Base-by-base conservation (phyloP, 2,329 filamentous ascomycete genomes). In the Penicillium olsonii region DNA sequence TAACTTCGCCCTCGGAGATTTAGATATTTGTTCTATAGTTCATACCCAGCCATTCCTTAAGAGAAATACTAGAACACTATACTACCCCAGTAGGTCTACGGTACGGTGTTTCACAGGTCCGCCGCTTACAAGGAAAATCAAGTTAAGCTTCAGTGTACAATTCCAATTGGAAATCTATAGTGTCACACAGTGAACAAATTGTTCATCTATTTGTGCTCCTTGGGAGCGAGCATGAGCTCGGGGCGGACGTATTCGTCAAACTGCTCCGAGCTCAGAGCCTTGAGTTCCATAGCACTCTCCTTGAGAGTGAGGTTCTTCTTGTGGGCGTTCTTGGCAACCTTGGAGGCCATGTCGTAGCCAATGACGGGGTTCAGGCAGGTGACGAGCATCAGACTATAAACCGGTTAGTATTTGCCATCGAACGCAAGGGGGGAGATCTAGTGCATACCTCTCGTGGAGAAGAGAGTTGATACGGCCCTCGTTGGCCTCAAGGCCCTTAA, bases 351-450 rank as follows among this genome's bases (percentile, higher is more conserved):
- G 71, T 96, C 92, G 75, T 96, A 96, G 53, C 92, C 92, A 69
- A 97, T 96, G 74, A 95, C 90, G 62, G 92, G 91, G 82, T 96
- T 96, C 56, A 97, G 81, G 81, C 92, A 96, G 59, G 94, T 99
- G 29, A 97, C 94, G 60, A 97, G 83, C 94, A 99, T 99, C 65
- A 99, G 82, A 68, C 90, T 95, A 61, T 40, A 22, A 50, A 43
- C 58, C 24, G 47, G 56, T 67, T 57, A 68, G 62, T 35, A 42
- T 45, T 38, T 33, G 17, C 37, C 38, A 45, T 37, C 38, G 19
- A 29, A 34, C 24, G 42, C 43, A 55, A 49, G 53, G 39, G 15
- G 27, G 20, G 17, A n/a, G n/a, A 27, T 31, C 14, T 15, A 45
- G 38, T 35, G 70, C 83, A 81, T 81, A 92, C 89, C 88, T 94